These are phyloP conservation scores for Lichtheimia hyalospora DNA, from an alignment of 371 early-diverging fungal genomes.

Conservation along the genomic window DNA sequence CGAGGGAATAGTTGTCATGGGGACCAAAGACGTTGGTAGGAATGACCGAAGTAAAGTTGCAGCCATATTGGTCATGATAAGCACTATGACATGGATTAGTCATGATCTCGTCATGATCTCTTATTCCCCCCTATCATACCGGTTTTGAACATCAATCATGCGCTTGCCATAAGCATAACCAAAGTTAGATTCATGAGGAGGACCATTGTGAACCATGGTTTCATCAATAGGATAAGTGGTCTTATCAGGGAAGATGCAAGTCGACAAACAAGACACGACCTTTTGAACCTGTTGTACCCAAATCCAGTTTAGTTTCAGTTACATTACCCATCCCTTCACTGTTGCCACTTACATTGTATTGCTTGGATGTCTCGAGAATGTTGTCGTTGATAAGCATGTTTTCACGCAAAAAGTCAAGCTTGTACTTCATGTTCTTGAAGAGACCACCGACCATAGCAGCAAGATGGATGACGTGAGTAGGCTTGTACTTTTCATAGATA, in stretches of 20 bases:
- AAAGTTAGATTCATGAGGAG: conserved; percentile 85
- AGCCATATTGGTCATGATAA: conserved; percentile 82
- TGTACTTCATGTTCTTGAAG: conserved; percentile 85
- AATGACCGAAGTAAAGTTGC: conserved; percentile 81
- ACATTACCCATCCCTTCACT: background rate
- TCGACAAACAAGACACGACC: conserved; percentile 85
- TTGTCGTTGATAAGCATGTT: conserved; percentile 87
- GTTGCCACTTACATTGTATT: conserved; percentile 51
- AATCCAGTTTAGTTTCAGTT: background rate
- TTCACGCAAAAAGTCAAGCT: conserved; percentile 77
- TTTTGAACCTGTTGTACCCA: conserved; percentile 62
- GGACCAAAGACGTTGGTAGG: conserved; percentile 90
- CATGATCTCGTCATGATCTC: too few relatives aligned
- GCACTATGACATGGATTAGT: conserved; percentile 44
- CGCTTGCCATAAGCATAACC: conserved; percentile 90
- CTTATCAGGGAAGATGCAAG: conserved; percentile 89
- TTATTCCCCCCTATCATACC: conserved; percentile 40
- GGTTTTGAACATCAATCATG: conserved; percentile 87
- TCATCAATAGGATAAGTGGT: conserved; percentile 88
- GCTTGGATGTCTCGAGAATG: conserved; percentile 65
- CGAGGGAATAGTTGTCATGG: conserved; percentile 80
- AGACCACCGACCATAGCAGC: conserved; percentile 89
- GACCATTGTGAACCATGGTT: conserved; percentile 86
- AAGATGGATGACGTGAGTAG: conserved; percentile 84
- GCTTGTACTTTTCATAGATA: conserved; percentile 77